A percentile compares a stretch with the other conserved stretches of the same genome.
Conservation (phyloP, 2,329 filamentous ascomycete species). For the Zalaria obscura region DNA sequence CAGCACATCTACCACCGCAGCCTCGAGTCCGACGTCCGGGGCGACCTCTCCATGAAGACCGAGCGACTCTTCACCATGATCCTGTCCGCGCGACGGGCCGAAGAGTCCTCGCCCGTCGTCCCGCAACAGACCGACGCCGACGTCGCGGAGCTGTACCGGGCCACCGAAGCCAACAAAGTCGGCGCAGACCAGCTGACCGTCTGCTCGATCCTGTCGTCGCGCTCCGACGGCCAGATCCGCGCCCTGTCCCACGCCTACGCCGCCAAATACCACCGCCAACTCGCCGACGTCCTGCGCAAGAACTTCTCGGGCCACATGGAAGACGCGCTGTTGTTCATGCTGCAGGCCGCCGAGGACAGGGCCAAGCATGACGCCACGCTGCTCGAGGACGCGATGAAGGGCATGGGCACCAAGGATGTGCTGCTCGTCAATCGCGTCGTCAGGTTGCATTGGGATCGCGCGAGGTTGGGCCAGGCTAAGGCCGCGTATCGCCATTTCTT, state of each 20-base stretch:
- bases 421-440: conserved; percentile 67
- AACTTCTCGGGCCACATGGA: conserved; percentile 92
- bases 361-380: conserved; percentile 70
- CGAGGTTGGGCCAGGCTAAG: conserved; percentile 63
- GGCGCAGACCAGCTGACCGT: conserved; percentile 65
- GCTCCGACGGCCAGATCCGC: conserved; percentile 71
- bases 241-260: conserved; percentile 67
- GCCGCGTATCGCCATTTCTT: conserved; percentile 62
- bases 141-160: conserved; percentile 60
- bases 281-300: conserved; percentile 62
- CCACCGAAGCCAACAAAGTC: conserved; percentile 56
- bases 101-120: conserved; percentile 62
- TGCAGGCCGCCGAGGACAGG: conserved; percentile 64
- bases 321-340: conserved; percentile 64
- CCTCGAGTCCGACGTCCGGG: conserved; percentile 59
- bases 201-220: conserved; percentile 60
- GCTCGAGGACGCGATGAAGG: conserved; percentile 79
- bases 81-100: conserved; percentile 55
- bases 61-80: conserved; percentile 76
- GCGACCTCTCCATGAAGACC: conserved; percentile 75
- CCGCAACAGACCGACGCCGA: conserved; percentile 63
- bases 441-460: conserved; percentile 68
- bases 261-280: conserved; percentile 51
- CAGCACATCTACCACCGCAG: conserved; percentile 48
- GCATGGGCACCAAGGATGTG: conserved; percentile 73